Evolutionary conservation across 306 rosid species (phyloP).

Genomic region (Acacia melanoxylon): DNA sequence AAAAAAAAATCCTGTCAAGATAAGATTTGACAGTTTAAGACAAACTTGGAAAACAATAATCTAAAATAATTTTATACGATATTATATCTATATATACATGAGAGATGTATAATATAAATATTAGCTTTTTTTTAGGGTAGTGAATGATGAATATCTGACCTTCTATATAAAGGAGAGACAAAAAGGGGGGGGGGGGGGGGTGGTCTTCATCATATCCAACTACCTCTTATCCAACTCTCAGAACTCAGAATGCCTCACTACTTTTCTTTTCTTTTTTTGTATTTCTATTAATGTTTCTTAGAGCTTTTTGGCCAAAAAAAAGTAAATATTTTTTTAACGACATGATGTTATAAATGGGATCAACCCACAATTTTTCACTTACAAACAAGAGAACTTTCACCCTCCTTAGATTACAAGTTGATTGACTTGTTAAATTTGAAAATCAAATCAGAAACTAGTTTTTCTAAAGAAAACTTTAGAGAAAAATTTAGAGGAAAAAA

Average conservation of each 20-base stretch:
- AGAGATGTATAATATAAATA: not conserved
- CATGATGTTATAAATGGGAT: too few relatives aligned
- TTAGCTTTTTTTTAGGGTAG: conserved; percentile 6
- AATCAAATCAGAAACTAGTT: too few relatives aligned
- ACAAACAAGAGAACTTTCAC: too few relatives aligned
- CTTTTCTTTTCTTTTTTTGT: not conserved
- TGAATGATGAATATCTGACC: conserved; percentile 14
- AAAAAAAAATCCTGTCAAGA: not conserved
- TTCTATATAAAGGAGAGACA: conserved; percentile 9
- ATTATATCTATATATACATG: not conserved
- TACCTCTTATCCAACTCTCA: conserved; percentile 2
- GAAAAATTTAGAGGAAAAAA: too few relatives aligned
- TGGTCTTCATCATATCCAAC: conserved; percentile 8
- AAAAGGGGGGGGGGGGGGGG: too few relatives aligned
- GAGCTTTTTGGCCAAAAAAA: too few relatives aligned
- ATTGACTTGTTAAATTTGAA: too few relatives aligned
- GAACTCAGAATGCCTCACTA: not conserved
- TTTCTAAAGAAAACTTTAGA: too few relatives aligned
- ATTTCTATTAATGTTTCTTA: too few relatives aligned
- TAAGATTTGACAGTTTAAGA: not conserved
- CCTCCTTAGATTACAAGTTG: too few relatives aligned
- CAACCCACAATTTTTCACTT: too few relatives aligned
- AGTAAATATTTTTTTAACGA: too few relatives aligned
- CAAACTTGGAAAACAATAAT: not conserved
- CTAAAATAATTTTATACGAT: not conserved